phyloP scores from a whole-genome alignment of 495 filamentous ascomycete species.

The Lasiosphaeria miniovina region DNA sequence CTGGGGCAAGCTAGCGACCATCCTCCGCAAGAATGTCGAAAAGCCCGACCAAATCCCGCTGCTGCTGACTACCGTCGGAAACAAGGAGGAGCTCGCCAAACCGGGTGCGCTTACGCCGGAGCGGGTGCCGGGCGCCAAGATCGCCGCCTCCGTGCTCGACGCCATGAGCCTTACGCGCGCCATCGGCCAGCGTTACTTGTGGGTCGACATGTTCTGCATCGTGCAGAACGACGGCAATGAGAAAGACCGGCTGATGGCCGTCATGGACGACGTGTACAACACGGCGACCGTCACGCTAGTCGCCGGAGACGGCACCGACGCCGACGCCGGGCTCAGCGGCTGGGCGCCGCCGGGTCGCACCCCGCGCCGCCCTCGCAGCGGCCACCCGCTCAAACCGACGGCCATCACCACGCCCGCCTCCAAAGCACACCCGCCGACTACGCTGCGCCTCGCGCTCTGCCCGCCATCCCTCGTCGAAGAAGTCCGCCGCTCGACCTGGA shows the following conservation, averaged over 20 bases:
- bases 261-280: constrained; percentile 29
- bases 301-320: constrained; percentile 18
- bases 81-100: neutral
- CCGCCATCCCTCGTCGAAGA: neutral
- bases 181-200: constrained; percentile 17
- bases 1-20: neutral
- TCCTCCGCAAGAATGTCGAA: neutral
- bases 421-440: neutral
- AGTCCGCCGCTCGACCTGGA: constrained; percentile 8
- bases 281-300: constrained; percentile 27
- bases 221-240: constrained; percentile 24
- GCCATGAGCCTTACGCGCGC: neutral
- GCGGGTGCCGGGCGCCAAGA: neutral
- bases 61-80: neutral
- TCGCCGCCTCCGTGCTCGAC: neutral
- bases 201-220: constrained; percentile 31
- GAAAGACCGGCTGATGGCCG: constrained; percentile 19
- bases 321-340: constrained; percentile 13
- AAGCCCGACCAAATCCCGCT: neutral
- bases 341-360: neutral
- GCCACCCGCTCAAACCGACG: neutral
- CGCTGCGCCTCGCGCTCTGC: constrained; percentile 2
- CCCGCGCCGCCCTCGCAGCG: neutral
- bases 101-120: neutral
- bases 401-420: neutral